These are phyloP conservation scores for Penicillium sp. DNA, from an alignment of 2,329 filamentous ascomycete genomes.

Conservation along the genomic window DNA sequence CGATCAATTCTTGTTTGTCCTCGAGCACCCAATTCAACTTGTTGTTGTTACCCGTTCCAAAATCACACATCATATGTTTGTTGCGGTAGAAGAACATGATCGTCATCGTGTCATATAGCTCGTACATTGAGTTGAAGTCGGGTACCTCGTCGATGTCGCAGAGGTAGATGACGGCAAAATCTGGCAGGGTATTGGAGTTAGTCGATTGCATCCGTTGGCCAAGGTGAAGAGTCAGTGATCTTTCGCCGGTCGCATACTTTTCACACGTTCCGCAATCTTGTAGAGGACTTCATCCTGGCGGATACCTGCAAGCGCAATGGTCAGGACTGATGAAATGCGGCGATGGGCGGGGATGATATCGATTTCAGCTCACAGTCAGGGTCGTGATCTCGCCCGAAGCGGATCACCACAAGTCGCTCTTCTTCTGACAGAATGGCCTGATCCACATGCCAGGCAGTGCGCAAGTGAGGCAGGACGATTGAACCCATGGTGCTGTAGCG, in stretches of 20 bases:
- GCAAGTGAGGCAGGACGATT: conserved; percentile 84
- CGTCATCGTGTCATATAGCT: conserved; percentile 80
- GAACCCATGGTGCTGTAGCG: conserved; percentile 58
- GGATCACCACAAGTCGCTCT: conserved; percentile 75
- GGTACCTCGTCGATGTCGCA: conserved; percentile 89
- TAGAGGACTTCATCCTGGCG: conserved; percentile 89
- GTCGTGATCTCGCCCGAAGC: conserved; percentile 83
- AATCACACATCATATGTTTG: conserved; percentile 90
- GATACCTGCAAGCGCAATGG: conserved; percentile 45
- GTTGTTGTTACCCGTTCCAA: conserved; percentile 97
- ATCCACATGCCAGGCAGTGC: conserved; percentile 95
- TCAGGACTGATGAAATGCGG: conserved; percentile 15
- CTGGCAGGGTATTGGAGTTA: conserved; percentile 13
- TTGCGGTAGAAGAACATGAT: conserved; percentile 71
- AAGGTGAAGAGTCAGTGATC: conserved; percentile 25
- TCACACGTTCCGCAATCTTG: conserved; percentile 86
- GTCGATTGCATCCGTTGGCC: conserved; percentile 25
- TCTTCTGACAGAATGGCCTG: conserved; percentile 89
- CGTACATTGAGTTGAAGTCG: conserved; percentile 95
- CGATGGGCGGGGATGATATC: not conserved
- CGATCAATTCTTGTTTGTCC: conserved; percentile 97
- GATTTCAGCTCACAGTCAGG: conserved; percentile 52
- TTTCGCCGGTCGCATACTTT: conserved; percentile 45
- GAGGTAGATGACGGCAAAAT: conserved; percentile 65
- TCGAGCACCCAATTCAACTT: conserved; percentile 95